phyloP scores from a whole-genome alignment of 2,329 filamentous ascomycete species.

The Pseudogymnoascus sp. region DNA sequence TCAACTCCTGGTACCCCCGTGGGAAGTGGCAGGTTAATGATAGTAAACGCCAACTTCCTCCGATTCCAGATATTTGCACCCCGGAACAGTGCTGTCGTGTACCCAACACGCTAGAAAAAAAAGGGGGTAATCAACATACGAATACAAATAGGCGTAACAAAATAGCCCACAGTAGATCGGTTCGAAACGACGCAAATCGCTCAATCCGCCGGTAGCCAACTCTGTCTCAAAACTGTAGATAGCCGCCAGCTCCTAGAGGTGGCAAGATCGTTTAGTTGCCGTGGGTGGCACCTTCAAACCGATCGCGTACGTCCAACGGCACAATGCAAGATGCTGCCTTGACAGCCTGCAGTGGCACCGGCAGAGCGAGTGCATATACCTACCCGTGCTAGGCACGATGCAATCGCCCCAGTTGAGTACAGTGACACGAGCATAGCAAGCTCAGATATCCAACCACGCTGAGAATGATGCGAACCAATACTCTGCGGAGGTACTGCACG shows the following conservation, averaged over 20 bases:
- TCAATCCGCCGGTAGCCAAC: neutral
- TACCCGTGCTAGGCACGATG: neutral
- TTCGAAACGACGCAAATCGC: neutral
- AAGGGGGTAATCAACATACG: neutral
- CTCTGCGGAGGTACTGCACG: neutral
- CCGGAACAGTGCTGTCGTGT: neutral
- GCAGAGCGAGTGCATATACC: neutral
- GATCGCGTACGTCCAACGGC: neutral
- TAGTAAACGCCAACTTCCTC: neutral
- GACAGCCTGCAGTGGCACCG: neutral
- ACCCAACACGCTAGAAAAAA: neutral
- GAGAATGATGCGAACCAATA: neutral
- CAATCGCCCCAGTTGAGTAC: neutral
- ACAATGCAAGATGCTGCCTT: neutral
- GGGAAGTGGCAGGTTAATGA: neutral
- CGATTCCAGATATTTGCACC: neutral
- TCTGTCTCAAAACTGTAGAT: conserved; percentile 4
- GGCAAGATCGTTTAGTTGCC: neutral
- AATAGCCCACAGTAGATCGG: neutral
- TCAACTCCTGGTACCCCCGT: neutral
- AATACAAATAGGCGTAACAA: neutral
- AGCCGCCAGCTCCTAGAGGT: neutral
- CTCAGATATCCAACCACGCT: neutral
- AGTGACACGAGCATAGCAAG: neutral
- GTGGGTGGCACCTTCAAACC: neutral